Evolutionary conservation across 805 yeast species (phyloP).

Genomic region (Starmerella vaccinii): DNA sequence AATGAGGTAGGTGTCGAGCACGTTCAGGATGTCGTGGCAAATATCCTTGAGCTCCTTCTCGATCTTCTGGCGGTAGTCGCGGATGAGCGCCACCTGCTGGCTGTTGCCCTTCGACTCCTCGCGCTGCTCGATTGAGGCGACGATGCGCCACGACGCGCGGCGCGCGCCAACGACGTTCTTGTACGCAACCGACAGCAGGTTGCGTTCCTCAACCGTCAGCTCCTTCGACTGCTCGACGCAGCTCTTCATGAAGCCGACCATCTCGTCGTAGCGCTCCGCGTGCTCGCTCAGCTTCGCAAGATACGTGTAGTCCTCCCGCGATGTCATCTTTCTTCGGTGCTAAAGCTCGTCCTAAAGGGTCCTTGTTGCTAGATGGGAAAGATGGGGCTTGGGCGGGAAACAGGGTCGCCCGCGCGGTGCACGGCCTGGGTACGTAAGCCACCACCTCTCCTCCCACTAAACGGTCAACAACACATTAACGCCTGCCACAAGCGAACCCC

Average conservation of each 20-base stretch:
- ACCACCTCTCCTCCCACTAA: not conserved
- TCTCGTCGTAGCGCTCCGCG: constrained; percentile 99
- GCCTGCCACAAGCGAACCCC: no score
- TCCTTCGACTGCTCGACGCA: constrained; percentile 65
- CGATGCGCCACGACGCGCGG: constrained; percentile 99
- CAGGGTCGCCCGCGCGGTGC: constrained; percentile 9
- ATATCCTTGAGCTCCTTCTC: constrained; percentile 89
- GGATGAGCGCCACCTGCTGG: constrained; percentile 75
- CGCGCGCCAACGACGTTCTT: constrained; percentile 98
- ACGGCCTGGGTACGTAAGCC: constrained; percentile 6
- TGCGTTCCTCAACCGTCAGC: constrained; percentile 95
- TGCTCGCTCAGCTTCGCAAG: constrained; percentile 98
- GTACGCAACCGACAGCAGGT: constrained; percentile 92
- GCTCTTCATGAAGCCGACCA: constrained; percentile 98
- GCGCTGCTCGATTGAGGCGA: constrained; percentile 96
- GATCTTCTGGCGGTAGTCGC: constrained; percentile 91
- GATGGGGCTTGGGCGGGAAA: constrained; percentile 11
- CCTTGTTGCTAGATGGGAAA: constrained; percentile 5
- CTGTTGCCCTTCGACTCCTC: constrained; percentile 97
- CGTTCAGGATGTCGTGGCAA: constrained; percentile 87
- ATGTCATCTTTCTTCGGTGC: constrained; percentile 25
- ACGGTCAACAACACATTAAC: not conserved
- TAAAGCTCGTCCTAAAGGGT: constrained; percentile 2
- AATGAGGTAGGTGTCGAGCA: constrained; percentile 79
- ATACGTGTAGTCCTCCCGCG: constrained; percentile 97